Percentiles rank a stretch among this genome's conserved stretches.
Conservation (phyloP, 768 basidiomycete species). For the Rhodotorula diobovata region DNA sequence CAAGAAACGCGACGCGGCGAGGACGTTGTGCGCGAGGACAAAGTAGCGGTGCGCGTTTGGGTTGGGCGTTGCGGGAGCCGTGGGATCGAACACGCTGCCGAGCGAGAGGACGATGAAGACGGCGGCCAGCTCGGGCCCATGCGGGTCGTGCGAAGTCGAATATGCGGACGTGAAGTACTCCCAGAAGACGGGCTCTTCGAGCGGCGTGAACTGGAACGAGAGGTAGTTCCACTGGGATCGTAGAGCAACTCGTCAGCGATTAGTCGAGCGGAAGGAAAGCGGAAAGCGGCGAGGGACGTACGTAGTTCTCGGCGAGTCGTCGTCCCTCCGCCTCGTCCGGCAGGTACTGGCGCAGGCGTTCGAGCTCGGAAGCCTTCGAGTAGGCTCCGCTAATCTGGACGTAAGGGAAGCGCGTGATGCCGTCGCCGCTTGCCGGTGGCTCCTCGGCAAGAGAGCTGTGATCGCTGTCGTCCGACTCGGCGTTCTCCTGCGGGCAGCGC, state of each 20-base stretch:
- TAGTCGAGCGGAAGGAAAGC: not conserved
- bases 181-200: slow-evolving; percentile 1
- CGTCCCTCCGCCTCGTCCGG: slow-evolving; percentile 5
- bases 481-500: not conserved
- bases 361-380: slow-evolving; percentile 15
- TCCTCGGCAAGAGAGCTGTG: not conserved
- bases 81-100: slow-evolving; percentile 60
- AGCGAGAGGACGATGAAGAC: slow-evolving; percentile 66
- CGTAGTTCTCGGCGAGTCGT: slow-evolving; percentile 17
- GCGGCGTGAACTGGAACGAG: slow-evolving; percentile 22
- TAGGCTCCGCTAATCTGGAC: slow-evolving; percentile 8
- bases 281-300: no score
- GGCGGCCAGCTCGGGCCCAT: slow-evolving; percentile 58
- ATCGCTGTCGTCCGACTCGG: not conserved
- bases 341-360: slow-evolving; percentile 7
- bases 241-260: no score
- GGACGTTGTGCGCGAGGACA: slow-evolving; percentile 9
- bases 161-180: slow-evolving; percentile 15
- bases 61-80: slow-evolving; percentile 52
- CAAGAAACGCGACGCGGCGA: slow-evolving; percentile 48
- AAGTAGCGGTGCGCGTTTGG: slow-evolving; percentile 59
- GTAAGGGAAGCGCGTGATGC: slow-evolving; percentile 5
- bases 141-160: not conserved
- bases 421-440: not conserved
- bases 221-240: slow-evolving; percentile 6